phyloP scores from a whole-genome alignment of 306 rosid genomes.

The Quercus gilva region DNA sequence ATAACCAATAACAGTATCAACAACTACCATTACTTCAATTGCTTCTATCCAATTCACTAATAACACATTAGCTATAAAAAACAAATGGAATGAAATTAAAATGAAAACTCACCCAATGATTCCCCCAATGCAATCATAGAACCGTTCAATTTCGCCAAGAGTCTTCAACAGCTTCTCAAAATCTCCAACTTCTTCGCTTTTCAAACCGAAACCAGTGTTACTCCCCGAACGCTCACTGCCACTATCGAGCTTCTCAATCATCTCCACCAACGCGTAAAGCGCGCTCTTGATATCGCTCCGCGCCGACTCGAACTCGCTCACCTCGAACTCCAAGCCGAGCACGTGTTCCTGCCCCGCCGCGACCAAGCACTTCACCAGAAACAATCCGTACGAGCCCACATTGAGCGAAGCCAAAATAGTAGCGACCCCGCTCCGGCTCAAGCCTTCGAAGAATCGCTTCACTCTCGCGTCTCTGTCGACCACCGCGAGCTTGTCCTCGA shows the following conservation, averaged over 20 bases:
- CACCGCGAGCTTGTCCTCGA: slow-evolving; percentile 41
- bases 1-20: not conserved
- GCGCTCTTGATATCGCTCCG: slow-evolving; percentile 63
- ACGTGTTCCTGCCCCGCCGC: slow-evolving; percentile 87
- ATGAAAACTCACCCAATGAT: slow-evolving; percentile 71
- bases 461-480: slow-evolving; percentile 69
- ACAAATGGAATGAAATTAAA: not conserved
- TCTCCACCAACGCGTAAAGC: slow-evolving; percentile 58
- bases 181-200: slow-evolving; percentile 46
- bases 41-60: not conserved
- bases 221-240: slow-evolving; percentile 31
- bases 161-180: slow-evolving; percentile 60
- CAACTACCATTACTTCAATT: not conserved
- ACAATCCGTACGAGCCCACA: slow-evolving; percentile 37
- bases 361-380: slow-evolving; percentile 70
- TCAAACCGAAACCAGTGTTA: slow-evolving; percentile 38
- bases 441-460: slow-evolving; percentile 45
- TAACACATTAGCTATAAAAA: not conserved
- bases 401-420: slow-evolving; percentile 36
- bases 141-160: slow-evolving; percentile 66
- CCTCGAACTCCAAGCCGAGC: slow-evolving; percentile 42
- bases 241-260: slow-evolving; percentile 63
- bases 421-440: slow-evolving; percentile 25
- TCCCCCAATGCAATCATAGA: slow-evolving; percentile 96
- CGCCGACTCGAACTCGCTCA: slow-evolving; percentile 22